Evolutionary conservation across 2,329 filamentous ascomycete genomes (phyloP).

Genomic region (Penicillium sp.): DNA sequence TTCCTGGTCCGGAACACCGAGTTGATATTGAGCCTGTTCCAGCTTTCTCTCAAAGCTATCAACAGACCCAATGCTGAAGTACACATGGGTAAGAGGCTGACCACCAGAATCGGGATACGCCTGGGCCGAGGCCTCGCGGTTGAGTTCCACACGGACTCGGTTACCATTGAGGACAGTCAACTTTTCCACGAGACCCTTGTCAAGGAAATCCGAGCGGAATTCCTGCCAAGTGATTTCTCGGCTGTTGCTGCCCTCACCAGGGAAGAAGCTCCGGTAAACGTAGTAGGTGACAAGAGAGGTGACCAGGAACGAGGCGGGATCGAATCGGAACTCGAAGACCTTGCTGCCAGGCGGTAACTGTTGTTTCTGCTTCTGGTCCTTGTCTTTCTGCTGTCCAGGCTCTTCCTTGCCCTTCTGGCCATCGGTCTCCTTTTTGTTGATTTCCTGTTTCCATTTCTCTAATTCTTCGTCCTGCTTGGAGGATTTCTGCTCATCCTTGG

Average conservation of each 20-base stretch:
- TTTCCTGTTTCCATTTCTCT: slow-evolving; percentile 11
- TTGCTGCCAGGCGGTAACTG: slow-evolving; percentile 30
- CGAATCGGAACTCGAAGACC: slow-evolving; percentile 47
- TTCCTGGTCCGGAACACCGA: slow-evolving; percentile 79
- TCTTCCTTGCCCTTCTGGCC: slow-evolving; percentile 16
- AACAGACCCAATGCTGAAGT: slow-evolving; percentile 91
- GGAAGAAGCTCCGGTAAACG: slow-evolving; percentile 59
- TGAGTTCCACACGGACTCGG: slow-evolving; percentile 71
- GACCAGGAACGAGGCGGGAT: slow-evolving; percentile 52
- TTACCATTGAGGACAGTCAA: slow-evolving; percentile 72
- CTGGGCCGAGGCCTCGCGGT: slow-evolving; percentile 64
- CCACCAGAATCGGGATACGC: slow-evolving; percentile 71
- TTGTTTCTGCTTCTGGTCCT: slow-evolving; percentile 27
- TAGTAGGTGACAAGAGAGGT: slow-evolving; percentile 58
- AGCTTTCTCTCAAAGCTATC: slow-evolving; percentile 87
- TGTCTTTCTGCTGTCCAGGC: slow-evolving; percentile 20
- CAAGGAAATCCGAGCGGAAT: slow-evolving; percentile 84
- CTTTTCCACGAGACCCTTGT: slow-evolving; percentile 93
- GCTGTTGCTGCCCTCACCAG: slow-evolving; percentile 53
- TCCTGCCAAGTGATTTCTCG: slow-evolving; percentile 97
- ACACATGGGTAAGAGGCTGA: slow-evolving; percentile 70
- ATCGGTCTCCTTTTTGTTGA: slow-evolving; percentile 12
- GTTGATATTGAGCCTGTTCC: slow-evolving; percentile 79
- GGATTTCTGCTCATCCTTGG: slow-evolving; percentile 11
- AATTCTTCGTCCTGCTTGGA: slow-evolving; percentile 26